A percentile compares a stretch with the other conserved stretches of the same genome.
Conservation (phyloP, 1,284 basidiomycete genomes). For the Boletus semigastroideus region DNA sequence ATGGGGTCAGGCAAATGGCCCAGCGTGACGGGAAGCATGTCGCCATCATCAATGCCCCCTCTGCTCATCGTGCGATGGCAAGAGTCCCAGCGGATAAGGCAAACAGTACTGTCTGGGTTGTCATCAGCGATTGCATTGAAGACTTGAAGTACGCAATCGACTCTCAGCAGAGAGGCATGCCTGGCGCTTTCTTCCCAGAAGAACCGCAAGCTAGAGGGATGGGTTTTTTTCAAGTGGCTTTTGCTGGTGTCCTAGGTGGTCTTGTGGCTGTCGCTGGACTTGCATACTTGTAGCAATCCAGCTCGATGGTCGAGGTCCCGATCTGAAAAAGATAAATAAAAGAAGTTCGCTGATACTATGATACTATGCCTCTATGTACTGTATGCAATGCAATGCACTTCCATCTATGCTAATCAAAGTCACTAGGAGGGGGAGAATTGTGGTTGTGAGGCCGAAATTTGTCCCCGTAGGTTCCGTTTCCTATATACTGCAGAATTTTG, state of each 20-base stretch:
- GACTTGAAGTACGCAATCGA: constrained; percentile 34
- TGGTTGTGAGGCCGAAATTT: too few relatives aligned
- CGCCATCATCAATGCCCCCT: constrained; percentile 28
- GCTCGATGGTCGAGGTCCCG: neutral
- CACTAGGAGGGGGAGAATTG: too few relatives aligned
- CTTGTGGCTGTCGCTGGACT: constrained; percentile 32
- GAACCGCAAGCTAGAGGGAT: constrained; percentile 16
- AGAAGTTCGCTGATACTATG: constrained; percentile 1
- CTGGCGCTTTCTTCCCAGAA: constrained; percentile 30
- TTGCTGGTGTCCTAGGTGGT: constrained; percentile 32
- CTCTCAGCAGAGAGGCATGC: constrained; percentile 33
- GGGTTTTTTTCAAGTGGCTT: constrained; percentile 32
- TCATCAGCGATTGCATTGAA: constrained; percentile 35
- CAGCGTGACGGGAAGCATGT: constrained; percentile 34
- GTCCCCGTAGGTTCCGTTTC: too few relatives aligned
- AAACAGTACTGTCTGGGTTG: constrained; percentile 31
- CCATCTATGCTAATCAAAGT: constrained; percentile 5
- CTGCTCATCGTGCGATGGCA: constrained; percentile 23
- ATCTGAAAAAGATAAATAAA: neutral
- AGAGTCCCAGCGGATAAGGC: constrained; percentile 19
- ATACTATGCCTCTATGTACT: constrained; percentile 16
- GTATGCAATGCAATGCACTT: constrained; percentile 14
- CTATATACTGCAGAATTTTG: too few relatives aligned
- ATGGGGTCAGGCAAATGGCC: constrained; percentile 23
- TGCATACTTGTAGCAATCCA: constrained; percentile 33